These are phyloP conservation scores for Brettanomyces naardenensis DNA, from an alignment of 805 yeast genomes.

Conservation along the genomic window DNA sequence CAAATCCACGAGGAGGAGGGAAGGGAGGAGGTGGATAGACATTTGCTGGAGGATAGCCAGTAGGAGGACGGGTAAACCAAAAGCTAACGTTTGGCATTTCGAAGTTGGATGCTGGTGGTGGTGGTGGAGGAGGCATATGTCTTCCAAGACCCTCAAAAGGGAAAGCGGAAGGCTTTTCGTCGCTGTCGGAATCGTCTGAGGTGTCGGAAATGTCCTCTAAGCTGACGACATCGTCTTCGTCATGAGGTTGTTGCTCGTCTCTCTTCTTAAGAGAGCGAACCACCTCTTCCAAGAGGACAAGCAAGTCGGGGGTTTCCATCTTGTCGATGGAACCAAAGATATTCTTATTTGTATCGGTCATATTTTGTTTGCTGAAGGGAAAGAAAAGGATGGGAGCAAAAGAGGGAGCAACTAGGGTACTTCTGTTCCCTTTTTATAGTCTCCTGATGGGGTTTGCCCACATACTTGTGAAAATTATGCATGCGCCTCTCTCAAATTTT, in stretches of 20 bases:
- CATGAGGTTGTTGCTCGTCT: not conserved
- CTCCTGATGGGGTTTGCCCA: no score
- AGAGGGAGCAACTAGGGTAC: no score
- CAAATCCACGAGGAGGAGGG: not conserved
- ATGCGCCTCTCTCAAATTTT: no score
- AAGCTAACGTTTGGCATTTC: not conserved
- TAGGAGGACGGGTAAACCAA: no score
- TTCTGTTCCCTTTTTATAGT: no score
- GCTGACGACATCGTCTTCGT: not conserved
- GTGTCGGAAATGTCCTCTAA: not conserved
- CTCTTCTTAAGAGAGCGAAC: not conserved
- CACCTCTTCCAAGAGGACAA: not conserved
- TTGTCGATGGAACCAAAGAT: not conserved
- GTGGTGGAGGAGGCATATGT: not conserved
- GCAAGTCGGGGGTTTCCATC: not conserved
- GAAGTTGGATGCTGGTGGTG: not conserved
- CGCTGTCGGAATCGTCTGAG: not conserved
- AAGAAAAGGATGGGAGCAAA: no score
- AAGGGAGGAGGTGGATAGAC: not conserved
- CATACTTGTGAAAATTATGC: no score
- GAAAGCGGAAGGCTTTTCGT: not conserved
- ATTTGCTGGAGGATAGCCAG: not conserved
- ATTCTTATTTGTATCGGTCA: no score
- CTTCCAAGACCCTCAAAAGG: not conserved
- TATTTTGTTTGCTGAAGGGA: no score